Evolutionary conservation across 78 protist species (phyloP), one percentile per base, ranked within the genome.

Genomic region (Planoprotostelium fungivorum): DNA sequence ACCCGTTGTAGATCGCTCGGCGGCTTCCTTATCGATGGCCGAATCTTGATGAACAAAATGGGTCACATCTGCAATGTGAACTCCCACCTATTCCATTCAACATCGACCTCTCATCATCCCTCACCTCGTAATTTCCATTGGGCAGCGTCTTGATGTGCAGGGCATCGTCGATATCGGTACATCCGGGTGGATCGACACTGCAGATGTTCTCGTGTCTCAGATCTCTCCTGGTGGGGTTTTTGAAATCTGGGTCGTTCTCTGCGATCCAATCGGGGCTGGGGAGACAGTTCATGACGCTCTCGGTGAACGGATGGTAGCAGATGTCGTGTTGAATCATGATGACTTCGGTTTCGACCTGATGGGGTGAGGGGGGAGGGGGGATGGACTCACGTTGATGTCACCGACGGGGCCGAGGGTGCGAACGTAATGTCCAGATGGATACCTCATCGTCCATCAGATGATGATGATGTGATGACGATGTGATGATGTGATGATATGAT

Each of bases 51-150:
- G 63, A 1, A 98, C 96, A 84, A 97, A 98, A 84, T 89, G 91
- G 34, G 91, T 63, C 29, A 98, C 99, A 89, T 98, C 99, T 0
- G 99, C 99, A 90, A 98, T 98, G 90, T 97, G 98, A 28, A 98
- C 98, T 63, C 98, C 98, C 5, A 97, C 89, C 37, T 92, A 25
- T 23, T 35, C 34, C 5, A 36, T 25, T 51, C 73, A 25, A 51
- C 5, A 51, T 51, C 73, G 73, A 25, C 31, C 16, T 51, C 86
- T 5, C n/a, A 84, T 28, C 10, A 29, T 29, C 63, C n/a, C n/a
- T 28, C 29, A 25, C 95, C 84, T 92, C 95, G 36, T n/a, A 88
- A 34, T 36, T 38, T 35, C 97, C 94, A 1, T 91, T 90, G 36
- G 35, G 84, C 31, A 94, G 83, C 29, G 31, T 28, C 37, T 86